Conservation (phyloP, 108 stramenopile species). For the Bacterosira constricta region DNA sequence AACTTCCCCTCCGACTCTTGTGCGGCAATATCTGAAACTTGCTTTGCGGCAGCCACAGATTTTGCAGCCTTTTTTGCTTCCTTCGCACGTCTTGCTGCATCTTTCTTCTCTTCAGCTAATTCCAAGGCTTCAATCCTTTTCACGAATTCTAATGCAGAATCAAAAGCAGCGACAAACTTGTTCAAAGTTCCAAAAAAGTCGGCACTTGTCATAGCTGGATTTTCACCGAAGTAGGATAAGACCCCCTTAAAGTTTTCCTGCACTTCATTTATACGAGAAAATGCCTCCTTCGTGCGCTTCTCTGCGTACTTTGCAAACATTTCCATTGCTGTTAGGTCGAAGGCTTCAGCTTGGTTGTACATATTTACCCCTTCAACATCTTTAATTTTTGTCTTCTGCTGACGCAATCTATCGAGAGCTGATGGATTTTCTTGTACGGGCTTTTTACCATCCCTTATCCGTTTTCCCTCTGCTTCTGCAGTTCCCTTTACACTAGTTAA, state of each 20-base stretch:
- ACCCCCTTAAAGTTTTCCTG: conserved; percentile 67
- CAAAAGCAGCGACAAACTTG: conserved; percentile 71
- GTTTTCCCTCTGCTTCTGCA: conserved; percentile 62
- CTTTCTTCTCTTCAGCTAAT: conserved; percentile 48
- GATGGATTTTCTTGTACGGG: conserved; percentile 11
- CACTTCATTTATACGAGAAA: conserved; percentile 55
- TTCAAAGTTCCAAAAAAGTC: conserved; percentile 89
- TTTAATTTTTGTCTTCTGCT: conserved; percentile 66
- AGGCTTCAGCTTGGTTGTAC: conserved; percentile 65
- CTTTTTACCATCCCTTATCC: conserved; percentile 43
- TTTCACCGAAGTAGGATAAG: conserved; percentile 88
- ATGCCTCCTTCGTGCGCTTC: conserved; percentile 51
- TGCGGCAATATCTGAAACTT: neutral
- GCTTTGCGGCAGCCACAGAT: neutral
- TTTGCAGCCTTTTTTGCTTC: conserved; percentile 23
- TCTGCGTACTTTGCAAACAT: conserved; percentile 64
- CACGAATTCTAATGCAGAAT: conserved; percentile 69
- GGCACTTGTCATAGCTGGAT: conserved; percentile 77
- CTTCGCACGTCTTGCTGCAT: conserved; percentile 42
- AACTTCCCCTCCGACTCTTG: conserved; percentile 11
- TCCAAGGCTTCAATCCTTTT: conserved; percentile 62
- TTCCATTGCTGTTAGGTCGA: conserved; percentile 77
- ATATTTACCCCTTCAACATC: conserved; percentile 57
- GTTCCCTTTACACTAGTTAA: conserved; percentile 58
- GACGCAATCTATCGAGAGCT: conserved; percentile 58